A percentile compares a stretch with the other conserved stretches of the same genome.
Evolutionary conservation across 805 yeast species (phyloP).

Genomic region (Candida argentea): DNA sequence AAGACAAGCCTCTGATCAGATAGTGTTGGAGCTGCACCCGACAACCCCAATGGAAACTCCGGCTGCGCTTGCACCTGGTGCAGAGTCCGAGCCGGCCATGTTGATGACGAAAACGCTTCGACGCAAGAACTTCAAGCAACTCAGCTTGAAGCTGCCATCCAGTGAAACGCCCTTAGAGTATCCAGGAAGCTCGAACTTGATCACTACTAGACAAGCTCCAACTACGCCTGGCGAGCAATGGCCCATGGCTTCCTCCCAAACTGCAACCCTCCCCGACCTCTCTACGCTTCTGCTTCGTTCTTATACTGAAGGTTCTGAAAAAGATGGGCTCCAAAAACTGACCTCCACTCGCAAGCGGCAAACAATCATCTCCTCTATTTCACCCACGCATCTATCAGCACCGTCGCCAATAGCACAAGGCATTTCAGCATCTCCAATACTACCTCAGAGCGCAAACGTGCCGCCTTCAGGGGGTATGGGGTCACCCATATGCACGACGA

Average conservation of each 20-base stretch:
- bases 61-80: too few species aligned
- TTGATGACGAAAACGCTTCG: conserved; percentile 25
- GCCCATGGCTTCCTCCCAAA: conserved; percentile 1
- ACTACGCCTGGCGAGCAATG: neutral
- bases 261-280: conserved; percentile 6
- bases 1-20: conserved; percentile 7
- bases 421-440: conserved; percentile 3
- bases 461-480: conserved; percentile 4
- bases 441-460: conserved; percentile 1
- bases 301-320: conserved; percentile 9
- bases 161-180: conserved; percentile 1
- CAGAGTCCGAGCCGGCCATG: conserved; percentile 4
- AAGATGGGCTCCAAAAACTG: too few species aligned
- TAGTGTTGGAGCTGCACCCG: too few species aligned
- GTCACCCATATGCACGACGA: conserved; percentile 26
- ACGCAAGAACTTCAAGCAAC: conserved; percentile 30
- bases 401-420: conserved; percentile 9
- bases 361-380: conserved; percentile 32
- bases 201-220: neutral
- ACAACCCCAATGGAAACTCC: too few species aligned
- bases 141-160: conserved; percentile 14
- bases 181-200: neutral
- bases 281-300: conserved; percentile 19
- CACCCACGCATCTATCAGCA: conserved; percentile 26
- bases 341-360: conserved; percentile 21